Evolutionary conservation across 1,139 yeast genomes (phyloP), one percentile per base, ranked within the genome.

Genomic region (Blastobotrys raffinosifermentans): DNA sequence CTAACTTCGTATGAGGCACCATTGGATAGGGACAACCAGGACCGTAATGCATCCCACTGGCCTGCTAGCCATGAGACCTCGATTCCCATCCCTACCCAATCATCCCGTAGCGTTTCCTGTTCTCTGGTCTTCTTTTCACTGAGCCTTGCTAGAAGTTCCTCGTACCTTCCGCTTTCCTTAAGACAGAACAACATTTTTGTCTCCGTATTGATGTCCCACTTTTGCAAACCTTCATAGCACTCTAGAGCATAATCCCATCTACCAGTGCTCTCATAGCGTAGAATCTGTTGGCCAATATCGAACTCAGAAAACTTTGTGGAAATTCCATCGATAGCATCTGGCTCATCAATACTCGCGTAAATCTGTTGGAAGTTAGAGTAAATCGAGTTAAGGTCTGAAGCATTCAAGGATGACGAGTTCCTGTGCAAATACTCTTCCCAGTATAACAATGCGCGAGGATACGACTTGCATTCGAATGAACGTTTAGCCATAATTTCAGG

Each of bases 181-280:
- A 80, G 60, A 13, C 82, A 75, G 37, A 69, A 70, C 42, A 77
- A 46, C 53, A 72, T 58, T 37, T 71, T 69, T 18, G 64, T 59
- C 29, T 61, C 64, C 40, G 60, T 55, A 3, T 60, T 54, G 4
- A 61, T 49, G 9, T 57, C 62, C 39, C 61, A 58, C 2, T 53
- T 61, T 10, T 51, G 11, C 69, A 70, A 11, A 85, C 74, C 84
- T 39, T 80, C 80, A 49, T 86, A 81, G 29, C 96, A 86, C 46
- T 84, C 91, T 46, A 84, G 83, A 0, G 96, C 95, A 50, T 86
- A 71, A 27, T 78, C 73, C 95, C 96, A 86, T 51, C 80, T 80
- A 33, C 86, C 91, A 40, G 85, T 81, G 47, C 83, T 87, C 50
- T 86, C 94, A 44, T 89, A 78, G 39, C 86, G 84, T 4, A 78